Conservation (phyloP, 1,284 basidiomycete species). For the Tetrapyrgos nigripes region DNA sequence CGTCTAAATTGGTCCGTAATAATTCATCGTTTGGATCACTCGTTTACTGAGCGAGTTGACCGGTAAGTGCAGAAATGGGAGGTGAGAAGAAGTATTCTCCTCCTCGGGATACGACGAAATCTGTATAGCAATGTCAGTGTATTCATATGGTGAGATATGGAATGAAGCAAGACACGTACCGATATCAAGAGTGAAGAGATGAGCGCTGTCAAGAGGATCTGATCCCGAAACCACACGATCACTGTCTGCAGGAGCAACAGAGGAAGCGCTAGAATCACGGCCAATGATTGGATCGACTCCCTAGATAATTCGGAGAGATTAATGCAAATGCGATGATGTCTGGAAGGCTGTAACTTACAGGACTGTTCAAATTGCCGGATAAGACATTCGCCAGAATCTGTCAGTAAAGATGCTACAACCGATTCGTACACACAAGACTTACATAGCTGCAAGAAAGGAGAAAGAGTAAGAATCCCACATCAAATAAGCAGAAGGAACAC, state of each 20-base stretch:
- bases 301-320: not conserved
- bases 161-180: conserved; percentile 2
- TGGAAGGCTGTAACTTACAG: not conserved
- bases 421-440: too few species aligned
- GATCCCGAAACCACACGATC: conserved; percentile 19
- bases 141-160: too few species aligned
- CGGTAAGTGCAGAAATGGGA: too few species aligned
- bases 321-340: not conserved
- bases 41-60: too few species aligned
- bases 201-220: conserved; percentile 15
- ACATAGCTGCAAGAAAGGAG: not conserved
- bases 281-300: conserved; percentile 29
- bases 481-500: not conserved
- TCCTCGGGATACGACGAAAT: too few species aligned
- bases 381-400: too few species aligned
- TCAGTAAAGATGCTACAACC: not conserved
- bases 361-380: not conserved
- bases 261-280: too few species aligned
- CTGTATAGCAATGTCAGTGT: too few species aligned
- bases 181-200: conserved; percentile 5
- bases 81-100: too few species aligned
- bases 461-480: not conserved
- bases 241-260: not conserved
- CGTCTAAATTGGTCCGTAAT: too few species aligned
- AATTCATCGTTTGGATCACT: too few species aligned